phyloP scores from a whole-genome alignment of 768 basidiomycete species.

The Postia placenta region DNA sequence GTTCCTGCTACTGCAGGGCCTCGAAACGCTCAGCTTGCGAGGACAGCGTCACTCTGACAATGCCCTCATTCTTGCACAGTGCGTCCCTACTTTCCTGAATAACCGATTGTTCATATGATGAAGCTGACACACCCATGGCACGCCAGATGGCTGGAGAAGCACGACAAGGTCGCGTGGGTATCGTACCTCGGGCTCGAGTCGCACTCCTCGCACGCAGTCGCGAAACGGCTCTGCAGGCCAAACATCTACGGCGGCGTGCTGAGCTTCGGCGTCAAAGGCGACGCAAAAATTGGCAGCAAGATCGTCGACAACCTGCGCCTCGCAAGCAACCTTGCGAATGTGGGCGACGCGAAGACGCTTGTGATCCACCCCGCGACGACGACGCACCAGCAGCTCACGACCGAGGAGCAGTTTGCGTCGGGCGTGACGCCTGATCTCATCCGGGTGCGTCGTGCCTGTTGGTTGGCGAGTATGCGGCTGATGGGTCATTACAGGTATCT shows the following conservation, averaged over 20 bases:
- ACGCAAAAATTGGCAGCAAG: slow-evolving; percentile 40
- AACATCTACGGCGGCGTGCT: slow-evolving; percentile 67
- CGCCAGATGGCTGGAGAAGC: slow-evolving; percentile 48
- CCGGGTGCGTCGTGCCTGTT: slow-evolving; percentile 36
- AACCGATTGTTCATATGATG: background rate
- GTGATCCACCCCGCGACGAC: slow-evolving; percentile 77
- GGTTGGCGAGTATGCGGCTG: background rate
- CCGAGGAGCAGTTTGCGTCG: slow-evolving; percentile 50
- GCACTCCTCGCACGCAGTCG: slow-evolving; percentile 57
- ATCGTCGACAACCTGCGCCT: slow-evolving; percentile 69
- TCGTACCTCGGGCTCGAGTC: slow-evolving; percentile 65
- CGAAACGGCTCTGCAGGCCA: slow-evolving; percentile 47
- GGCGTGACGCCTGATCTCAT: slow-evolving; percentile 77
- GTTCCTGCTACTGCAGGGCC: slow-evolving; percentile 69
- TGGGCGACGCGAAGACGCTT: slow-evolving; percentile 75
- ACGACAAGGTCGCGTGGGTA: slow-evolving; percentile 70
- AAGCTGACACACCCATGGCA: background rate
- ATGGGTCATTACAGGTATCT: slow-evolving; percentile 25
- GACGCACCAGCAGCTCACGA: slow-evolving; percentile 64
- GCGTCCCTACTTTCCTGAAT: slow-evolving; percentile 6
- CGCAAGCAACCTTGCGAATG: slow-evolving; percentile 69
- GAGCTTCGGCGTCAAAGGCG: slow-evolving; percentile 70
- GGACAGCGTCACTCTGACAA: slow-evolving; percentile 69
- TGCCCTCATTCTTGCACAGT: slow-evolving; percentile 60
- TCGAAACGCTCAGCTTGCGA: slow-evolving; percentile 71